Conservation (phyloP, 495 filamentous ascomycete species). For the Aspergillus avenaceus region DNA sequence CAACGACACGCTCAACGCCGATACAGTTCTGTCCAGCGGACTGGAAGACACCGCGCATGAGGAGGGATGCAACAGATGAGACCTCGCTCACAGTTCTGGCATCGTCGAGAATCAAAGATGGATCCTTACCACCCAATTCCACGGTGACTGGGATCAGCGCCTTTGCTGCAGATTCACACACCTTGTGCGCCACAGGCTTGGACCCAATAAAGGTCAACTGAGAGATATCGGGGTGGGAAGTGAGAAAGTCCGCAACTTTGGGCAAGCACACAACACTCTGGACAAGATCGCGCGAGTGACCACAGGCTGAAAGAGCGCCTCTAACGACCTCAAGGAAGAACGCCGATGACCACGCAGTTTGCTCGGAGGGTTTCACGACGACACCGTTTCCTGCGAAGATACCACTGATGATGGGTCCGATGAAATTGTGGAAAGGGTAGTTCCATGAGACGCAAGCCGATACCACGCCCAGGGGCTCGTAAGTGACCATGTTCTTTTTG, state of each 20-base stretch:
- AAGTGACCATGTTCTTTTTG: slow-evolving; percentile 86
- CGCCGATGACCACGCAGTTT: slow-evolving; percentile 81
- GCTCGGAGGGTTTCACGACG: slow-evolving; percentile 87
- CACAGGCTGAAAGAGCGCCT: slow-evolving; percentile 75
- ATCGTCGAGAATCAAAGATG: slow-evolving; percentile 85
- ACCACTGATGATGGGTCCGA: slow-evolving; percentile 84
- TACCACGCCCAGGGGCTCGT: slow-evolving; percentile 91
- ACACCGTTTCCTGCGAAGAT: slow-evolving; percentile 92
- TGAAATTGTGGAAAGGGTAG: slow-evolving; percentile 91
- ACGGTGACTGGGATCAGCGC: slow-evolving; percentile 77
- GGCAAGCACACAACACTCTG: slow-evolving; percentile 88
- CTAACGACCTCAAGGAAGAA: slow-evolving; percentile 78
- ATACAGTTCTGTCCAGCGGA: slow-evolving; percentile 98
- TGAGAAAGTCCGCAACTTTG: slow-evolving; percentile 72
- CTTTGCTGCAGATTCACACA: slow-evolving; percentile 81
- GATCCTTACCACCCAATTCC: slow-evolving; percentile 95
- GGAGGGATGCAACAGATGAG: slow-evolving; percentile 65
- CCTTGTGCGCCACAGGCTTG: slow-evolving; percentile 77
- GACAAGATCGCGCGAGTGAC: slow-evolving; percentile 77
- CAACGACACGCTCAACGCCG: slow-evolving; percentile 90
- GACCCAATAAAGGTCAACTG: slow-evolving; percentile 99
- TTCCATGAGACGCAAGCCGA: slow-evolving; percentile 96
- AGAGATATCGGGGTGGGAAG: slow-evolving; percentile 74
- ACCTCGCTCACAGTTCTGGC: slow-evolving; percentile 56
- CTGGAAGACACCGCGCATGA: slow-evolving; percentile 92